These are phyloP conservation scores for Elsinoe arachidis DNA, from an alignment of 2,329 filamentous ascomycete species.

Conservation along the genomic window DNA sequence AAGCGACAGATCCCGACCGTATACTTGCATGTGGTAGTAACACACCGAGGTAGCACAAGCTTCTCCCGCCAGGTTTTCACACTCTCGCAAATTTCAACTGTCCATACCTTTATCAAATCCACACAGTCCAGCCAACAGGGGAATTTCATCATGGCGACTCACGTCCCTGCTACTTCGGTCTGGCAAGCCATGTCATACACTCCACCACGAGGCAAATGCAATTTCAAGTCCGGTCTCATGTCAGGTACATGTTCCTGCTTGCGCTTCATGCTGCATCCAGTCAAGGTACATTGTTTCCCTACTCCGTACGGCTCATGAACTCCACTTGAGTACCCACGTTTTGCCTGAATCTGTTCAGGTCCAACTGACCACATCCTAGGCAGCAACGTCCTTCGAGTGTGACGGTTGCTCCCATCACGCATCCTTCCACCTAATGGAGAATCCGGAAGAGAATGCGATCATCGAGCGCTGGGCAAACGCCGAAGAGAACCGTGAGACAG, in stretches of 20 bases:
- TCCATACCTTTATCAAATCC: background rate
- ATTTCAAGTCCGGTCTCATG: constrained; percentile 40
- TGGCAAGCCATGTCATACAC: constrained; percentile 45
- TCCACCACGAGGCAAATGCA: constrained; percentile 44
- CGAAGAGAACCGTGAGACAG: constrained; percentile 20
- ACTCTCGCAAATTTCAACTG: no score
- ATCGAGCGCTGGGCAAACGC: constrained; percentile 35
- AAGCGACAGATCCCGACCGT: no score
- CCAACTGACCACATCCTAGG: constrained; percentile 21
- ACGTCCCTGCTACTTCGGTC: constrained; percentile 27
- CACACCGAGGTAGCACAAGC: no score
- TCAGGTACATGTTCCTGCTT: constrained; percentile 43
- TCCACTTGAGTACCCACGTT: background rate
- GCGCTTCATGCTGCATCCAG: constrained; percentile 49
- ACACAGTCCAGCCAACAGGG: background rate
- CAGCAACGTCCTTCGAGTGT: constrained; percentile 45
- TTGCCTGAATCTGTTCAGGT: background rate
- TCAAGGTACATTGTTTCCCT: constrained; percentile 36
- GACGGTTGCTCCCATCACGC: constrained; percentile 50
- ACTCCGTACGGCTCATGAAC: background rate
- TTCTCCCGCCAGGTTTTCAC: no score
- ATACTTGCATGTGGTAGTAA: no score
- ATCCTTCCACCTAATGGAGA: constrained; percentile 46
- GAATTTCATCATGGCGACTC: background rate
- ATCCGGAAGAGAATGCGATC: constrained; percentile 40